Base-by-base conservation (phyloP, 768 basidiomycete species). In the Russula sp. region DNA sequence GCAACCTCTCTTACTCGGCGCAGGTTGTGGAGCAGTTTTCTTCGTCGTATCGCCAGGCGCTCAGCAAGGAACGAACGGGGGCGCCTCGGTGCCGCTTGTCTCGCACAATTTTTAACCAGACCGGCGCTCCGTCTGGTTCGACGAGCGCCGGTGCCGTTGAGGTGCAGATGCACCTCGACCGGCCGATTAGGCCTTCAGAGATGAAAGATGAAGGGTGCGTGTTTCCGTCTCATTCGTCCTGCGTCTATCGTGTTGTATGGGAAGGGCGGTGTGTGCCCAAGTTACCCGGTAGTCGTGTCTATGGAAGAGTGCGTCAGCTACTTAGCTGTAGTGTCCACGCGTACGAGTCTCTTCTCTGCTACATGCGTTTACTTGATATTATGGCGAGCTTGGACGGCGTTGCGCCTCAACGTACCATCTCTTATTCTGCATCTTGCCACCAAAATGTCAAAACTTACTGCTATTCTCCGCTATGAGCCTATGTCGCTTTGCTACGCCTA, bases 151-250 rank as follows among this genome's bases (percentile, higher is more conserved):
- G 35, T 44, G 18, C 10, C 6, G 16, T 10, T 13, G 57, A 53
- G 14, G 58, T 31, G 18, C 59, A 44, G 16, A 8, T 11, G 71
- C 82, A 2, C 22, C 22, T 27, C 22, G 22, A 27, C 22, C 2
- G 90, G 51, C 85, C 83, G 40, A 77, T 94, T 18, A 82, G 91
- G 42, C 90, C 90, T 18, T 88, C 87, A 11, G 94, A 97, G 75
- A 94, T 93, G 91, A 93, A 94, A 75, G 95, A 97, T 69, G 94
- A 96, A 89, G 94, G 94, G 95, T 98, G 84, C 92, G 94, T 83
- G 58, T 40, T 27, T 45, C 22, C 63, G 54, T 59, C 45, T 57
- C 53, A 14, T 34, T 55, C 53, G 45, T 57, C 50, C 40, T 49
- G 22, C 31, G 50, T 55, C 40, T 40, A 7, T 54, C 10, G 44